Evolutionary conservation across 805 yeast genomes (phyloP).

Genomic region (Candida oleophila): DNA sequence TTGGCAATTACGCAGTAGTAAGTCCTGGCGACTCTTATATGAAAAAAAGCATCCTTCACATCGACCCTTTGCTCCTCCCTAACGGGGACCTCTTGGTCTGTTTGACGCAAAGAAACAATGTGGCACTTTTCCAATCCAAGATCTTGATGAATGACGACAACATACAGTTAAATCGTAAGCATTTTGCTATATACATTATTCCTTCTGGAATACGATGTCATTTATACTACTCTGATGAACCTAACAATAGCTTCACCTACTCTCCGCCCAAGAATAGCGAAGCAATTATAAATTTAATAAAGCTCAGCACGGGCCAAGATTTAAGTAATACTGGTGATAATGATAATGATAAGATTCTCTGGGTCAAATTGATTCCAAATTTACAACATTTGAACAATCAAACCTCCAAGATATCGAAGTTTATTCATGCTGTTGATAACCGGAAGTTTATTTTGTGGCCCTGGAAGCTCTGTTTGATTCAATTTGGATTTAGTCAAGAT

Average conservation of each 20-base stretch:
- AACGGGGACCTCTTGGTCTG: constrained; percentile 40
- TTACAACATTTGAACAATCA: constrained; percentile 66
- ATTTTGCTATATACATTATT: constrained; percentile 36
- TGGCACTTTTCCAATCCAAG: constrained; percentile 26
- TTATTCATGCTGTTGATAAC: constrained; percentile 51
- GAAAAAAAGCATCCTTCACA: constrained; percentile 19
- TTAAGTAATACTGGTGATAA: constrained; percentile 4
- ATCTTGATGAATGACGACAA: constrained; percentile 10
- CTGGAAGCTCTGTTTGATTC: constrained; percentile 60
- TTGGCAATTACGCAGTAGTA: constrained; percentile 39
- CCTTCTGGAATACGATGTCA: constrained; percentile 47
- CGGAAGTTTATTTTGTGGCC: constrained; percentile 73
- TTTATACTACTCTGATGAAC: constrained; percentile 28
- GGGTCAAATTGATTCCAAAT: constrained; percentile 73
- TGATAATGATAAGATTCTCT: constrained; percentile 28
- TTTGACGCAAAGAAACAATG: constrained; percentile 21
- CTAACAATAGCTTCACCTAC: constrained; percentile 22
- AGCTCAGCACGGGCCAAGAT: constrained; percentile 35
- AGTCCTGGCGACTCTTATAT: constrained; percentile 3
- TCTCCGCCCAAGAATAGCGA: constrained; percentile 24
- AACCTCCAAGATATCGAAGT: constrained; percentile 61
- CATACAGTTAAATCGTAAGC: constrained; percentile 10
- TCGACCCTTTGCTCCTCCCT: constrained; percentile 37
- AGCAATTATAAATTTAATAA: constrained; percentile 29
- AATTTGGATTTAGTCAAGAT: constrained; percentile 35